Conservation (phyloP, 1,139 yeast genomes). For the Kluyveromyces sp. region DNA sequence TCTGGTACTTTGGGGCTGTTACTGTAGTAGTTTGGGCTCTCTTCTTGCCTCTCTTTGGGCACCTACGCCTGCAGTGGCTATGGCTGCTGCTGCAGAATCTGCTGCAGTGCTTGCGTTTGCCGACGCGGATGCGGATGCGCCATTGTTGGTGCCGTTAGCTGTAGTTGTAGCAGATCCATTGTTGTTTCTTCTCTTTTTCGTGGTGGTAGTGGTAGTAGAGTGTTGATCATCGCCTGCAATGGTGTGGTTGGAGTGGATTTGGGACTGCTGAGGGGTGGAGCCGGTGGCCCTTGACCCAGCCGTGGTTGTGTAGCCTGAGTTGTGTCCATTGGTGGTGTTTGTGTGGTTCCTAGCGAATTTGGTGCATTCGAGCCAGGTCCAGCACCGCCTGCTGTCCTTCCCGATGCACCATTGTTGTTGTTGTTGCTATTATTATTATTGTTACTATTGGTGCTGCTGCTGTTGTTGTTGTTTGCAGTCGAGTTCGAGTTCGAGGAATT, state of each 20-base stretch:
- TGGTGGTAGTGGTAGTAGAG: neutral
- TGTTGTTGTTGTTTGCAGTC: no score
- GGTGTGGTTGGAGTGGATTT: neutral
- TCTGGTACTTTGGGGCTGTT: neutral
- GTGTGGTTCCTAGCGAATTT: no score
- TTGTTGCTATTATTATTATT: no score
- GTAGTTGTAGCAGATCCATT: neutral
- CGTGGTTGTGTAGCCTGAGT: conserved; percentile 1
- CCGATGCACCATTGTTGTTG: no score
- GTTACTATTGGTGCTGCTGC: no score
- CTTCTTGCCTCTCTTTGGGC: conserved; percentile 14
- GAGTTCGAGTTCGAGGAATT: no score
- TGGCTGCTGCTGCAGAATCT: neutral
- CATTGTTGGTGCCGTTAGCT: neutral
- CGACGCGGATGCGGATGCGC: no score
- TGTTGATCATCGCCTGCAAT: neutral
- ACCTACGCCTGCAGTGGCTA: neutral
- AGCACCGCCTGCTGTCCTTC: no score
- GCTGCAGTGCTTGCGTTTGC: neutral
- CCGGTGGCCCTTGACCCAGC: neutral
- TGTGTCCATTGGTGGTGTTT: no score
- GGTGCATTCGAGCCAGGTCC: no score
- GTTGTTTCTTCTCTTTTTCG: neutral
- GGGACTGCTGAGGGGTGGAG: neutral
- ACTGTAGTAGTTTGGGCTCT: neutral